These are phyloP conservation scores for Alternaria triticina DNA, from an alignment of 2,329 filamentous ascomycete genomes.

Conservation along the genomic window DNA sequence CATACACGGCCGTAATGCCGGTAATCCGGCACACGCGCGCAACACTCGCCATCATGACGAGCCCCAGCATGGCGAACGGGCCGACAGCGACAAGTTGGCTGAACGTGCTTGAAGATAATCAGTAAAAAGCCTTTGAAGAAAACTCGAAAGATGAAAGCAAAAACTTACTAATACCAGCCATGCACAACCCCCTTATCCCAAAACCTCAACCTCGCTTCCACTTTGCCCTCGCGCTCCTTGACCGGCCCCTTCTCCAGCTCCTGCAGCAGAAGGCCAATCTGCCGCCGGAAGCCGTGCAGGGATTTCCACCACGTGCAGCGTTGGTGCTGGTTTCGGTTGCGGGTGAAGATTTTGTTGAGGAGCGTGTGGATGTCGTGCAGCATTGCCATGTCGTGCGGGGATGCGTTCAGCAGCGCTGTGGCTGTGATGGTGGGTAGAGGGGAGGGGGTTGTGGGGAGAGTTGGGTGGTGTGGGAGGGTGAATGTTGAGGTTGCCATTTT, in stretches of 20 bases:
- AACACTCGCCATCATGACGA: conserved; percentile 52
- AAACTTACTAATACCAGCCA: conserved; percentile 47
- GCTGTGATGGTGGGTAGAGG: neutral
- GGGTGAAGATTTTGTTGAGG: conserved; percentile 76
- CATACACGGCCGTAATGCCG: conserved; percentile 51
- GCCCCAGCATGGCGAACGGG: conserved; percentile 54
- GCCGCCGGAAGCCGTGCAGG: conserved; percentile 74
- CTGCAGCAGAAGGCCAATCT: conserved; percentile 61
- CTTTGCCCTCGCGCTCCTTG: conserved; percentile 21
- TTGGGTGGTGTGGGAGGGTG: neutral
- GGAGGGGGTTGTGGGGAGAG: neutral
- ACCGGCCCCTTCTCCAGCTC: conserved; percentile 32
- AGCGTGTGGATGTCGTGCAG: conserved; percentile 56
- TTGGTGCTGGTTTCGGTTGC: conserved; percentile 91
- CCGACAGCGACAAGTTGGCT: conserved; percentile 54
- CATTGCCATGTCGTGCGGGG: conserved; percentile 35
- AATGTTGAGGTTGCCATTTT: neutral
- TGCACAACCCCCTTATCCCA: conserved; percentile 50
- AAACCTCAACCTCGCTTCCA: conserved; percentile 42
- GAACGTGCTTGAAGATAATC: conserved; percentile 44
- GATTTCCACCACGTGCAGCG: conserved; percentile 80
- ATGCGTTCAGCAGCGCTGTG: conserved; percentile 12
- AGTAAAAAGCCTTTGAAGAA: neutral
- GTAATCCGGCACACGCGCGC: conserved; percentile 50
- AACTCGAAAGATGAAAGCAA: neutral